Evolutionary conservation across 306 rosid species (phyloP), one percentile per base, ranked within the genome.

Genomic region (Pterocarpus macrocarpus): DNA sequence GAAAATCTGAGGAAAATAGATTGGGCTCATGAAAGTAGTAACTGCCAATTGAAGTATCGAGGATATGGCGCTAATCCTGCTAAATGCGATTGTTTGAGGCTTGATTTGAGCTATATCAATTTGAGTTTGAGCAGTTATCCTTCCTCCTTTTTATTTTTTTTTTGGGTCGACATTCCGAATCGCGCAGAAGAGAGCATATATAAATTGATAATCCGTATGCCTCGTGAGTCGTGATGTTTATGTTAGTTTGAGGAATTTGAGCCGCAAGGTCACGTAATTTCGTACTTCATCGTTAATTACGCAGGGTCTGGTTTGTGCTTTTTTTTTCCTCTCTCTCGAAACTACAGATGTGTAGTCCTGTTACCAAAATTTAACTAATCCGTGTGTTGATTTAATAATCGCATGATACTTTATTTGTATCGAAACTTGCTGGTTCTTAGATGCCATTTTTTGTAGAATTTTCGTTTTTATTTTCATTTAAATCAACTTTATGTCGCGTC

Each of bases 361-460:
- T 22, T 22, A 22, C 28, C 28, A 22, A 22, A 22, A 22, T 22
- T 22, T 22, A 22, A 22, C 28, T 22, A 22, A 22, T 22, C 28
- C 28, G 28, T 22, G 28, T 22, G 28, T 22, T 22, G 28, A 22
- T 38, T 16, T 33, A 11, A 14, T 64, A 55, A 13, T 55, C 28
- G 14, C n/a, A 39, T 5, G 28, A 22, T 22, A 53, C 34, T 33
- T 17, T 45, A 50, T 62, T 52, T 63, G 49, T 53, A 59, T 62
- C 69, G 15, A 36, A 71, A 71, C 57, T 50, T 71, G 68, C 35
- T 71, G 69, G 17, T 30, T 45, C 52, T 50, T 62, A 13, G 34
- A 62, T 47, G 43, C 39, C 30, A 28, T 9, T 3, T 50, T 39
- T 3, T 3, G 22, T 5, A 36, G 7, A 35, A 12, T 64, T 64